Evolutionary conservation across 495 filamentous ascomycete genomes (phyloP).

Genomic region (Cryomyces minteri): DNA sequence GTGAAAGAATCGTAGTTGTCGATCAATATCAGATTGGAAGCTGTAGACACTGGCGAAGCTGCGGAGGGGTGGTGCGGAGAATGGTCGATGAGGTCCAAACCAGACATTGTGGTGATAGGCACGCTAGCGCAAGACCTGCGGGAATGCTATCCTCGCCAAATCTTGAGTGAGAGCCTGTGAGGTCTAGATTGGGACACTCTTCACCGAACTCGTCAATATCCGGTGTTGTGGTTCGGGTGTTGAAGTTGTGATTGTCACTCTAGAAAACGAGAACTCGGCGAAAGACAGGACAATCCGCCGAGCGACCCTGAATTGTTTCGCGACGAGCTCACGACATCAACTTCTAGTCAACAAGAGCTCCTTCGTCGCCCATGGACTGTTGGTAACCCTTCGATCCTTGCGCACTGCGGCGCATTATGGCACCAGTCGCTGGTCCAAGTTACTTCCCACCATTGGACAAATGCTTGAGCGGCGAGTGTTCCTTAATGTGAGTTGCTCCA

Average conservation of each 20-base stretch:
- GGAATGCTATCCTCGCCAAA: no score
- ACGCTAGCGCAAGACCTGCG: no score
- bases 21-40: constrained; percentile 83
- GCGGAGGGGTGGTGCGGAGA: constrained; percentile 67
- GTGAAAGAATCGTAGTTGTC: constrained; percentile 99
- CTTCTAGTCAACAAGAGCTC: no score
- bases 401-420: not conserved
- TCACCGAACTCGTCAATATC: not conserved
- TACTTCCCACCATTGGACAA: constrained; percentile 48
- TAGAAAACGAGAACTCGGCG: no score
- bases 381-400: not conserved
- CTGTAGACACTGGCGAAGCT: constrained; percentile 46
- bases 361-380: no score
- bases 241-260: not conserved
- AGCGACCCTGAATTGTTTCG: no score
- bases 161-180: not conserved
- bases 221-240: not conserved
- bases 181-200: not conserved
- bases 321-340: no score
- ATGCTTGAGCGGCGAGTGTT: constrained; percentile 37
- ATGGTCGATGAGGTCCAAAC: constrained; percentile 52
- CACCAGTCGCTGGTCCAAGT: constrained; percentile 7
- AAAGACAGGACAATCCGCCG: no score
- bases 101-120: constrained; percentile 2
- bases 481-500: constrained; percentile 31